Base-by-base conservation (phyloP, 192 early-diverging fungal genomes). In the Gamsiella multidivaricata region DNA sequence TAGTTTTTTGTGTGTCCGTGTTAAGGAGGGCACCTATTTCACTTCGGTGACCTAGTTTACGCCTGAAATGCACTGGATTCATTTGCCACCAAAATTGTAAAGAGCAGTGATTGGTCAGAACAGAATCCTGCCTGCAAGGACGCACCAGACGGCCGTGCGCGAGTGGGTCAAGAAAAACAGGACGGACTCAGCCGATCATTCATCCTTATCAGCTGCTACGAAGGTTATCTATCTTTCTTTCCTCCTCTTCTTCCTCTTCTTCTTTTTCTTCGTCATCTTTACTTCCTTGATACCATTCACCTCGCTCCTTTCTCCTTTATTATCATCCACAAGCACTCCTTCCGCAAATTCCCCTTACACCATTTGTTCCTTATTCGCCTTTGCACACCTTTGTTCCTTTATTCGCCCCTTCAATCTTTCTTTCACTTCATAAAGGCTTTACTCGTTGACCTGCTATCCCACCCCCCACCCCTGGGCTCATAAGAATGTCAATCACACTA, bases 401-500 rank as follows among this genome's bases (percentile, higher is more conserved):
- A 15, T 65, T 20, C 52, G 32, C 25, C 54, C 28, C 51, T 65
- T 43, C 64, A 34, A 5, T 37, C 11, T 47, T 26, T n/a, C 47
- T 15, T 32, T 32, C 32, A 36, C 32, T 28, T 31, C 3, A 17
- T 1, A n/a, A n/a, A n/a, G 5, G 23, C 22, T 28, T 10, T 45
- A 5, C 39, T 32, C 34, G n/a, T 18, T 31, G 26, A 45, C 20
- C n/a, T 34, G 6, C 17, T 31, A 7, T 9, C 23, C 0, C 34
- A 43, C n/a, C 31, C 22, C 31, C 7, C 25, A 15, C 9, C 22
- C 18, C 41, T 3, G 4, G 23, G 23, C 12, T 23, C 39, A 46
- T n/a, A 9, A 63, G 29, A 69, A 86, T 83, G 83, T 80, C 85
- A 47, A 88, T 88, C 46, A 76, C 84, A 17, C 79, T 91, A 54